Evolutionary conservation across 345 rosid species (phyloP).

Genomic region (Durio zibethinus): DNA sequence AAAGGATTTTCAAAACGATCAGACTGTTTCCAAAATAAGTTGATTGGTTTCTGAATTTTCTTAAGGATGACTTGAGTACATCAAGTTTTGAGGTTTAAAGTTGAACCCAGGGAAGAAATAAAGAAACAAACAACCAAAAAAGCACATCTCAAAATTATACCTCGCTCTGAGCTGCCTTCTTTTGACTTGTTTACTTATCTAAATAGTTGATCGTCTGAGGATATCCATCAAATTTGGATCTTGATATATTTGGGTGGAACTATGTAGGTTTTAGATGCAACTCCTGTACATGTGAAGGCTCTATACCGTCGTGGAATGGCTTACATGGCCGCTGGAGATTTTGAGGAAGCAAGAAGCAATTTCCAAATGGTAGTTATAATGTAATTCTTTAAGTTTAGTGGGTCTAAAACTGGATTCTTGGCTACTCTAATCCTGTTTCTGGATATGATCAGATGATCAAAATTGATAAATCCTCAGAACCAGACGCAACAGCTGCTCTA

Average conservation of each 20-base stretch:
- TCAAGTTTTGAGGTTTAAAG: not conserved
- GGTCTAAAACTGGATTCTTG: not conserved
- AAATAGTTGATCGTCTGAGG: not conserved
- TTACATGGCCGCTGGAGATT: conserved; percentile 72
- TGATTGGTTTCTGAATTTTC: not conserved
- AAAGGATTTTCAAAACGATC: not conserved
- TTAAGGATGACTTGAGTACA: not conserved
- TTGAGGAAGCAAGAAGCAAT: conserved; percentile 76
- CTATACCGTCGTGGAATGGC: conserved; percentile 98
- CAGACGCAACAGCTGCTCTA: conserved; percentile 70
- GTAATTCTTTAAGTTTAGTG: not conserved
- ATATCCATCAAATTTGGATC: not conserved
- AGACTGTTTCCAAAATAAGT: not conserved
- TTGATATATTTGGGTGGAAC: conserved; percentile 6
- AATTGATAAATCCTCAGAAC: conserved; percentile 52
- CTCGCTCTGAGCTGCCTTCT: not conserved
- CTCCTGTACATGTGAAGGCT: conserved; percentile 78
- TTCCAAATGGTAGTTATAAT: conserved; percentile 50
- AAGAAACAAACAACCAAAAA: not conserved
- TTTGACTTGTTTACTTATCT: not conserved
- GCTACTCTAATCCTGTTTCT: conserved; percentile 15
- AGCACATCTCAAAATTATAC: not conserved
- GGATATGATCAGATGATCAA: conserved; percentile 48
- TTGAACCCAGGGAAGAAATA: not conserved
- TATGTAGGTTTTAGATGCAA: conserved; percentile 78